A percentile compares a stretch with the other conserved stretches of the same genome.
phyloP scores from a whole-genome alignment of 1,284 basidiomycete genomes.

The Malassezia furfur region DNA sequence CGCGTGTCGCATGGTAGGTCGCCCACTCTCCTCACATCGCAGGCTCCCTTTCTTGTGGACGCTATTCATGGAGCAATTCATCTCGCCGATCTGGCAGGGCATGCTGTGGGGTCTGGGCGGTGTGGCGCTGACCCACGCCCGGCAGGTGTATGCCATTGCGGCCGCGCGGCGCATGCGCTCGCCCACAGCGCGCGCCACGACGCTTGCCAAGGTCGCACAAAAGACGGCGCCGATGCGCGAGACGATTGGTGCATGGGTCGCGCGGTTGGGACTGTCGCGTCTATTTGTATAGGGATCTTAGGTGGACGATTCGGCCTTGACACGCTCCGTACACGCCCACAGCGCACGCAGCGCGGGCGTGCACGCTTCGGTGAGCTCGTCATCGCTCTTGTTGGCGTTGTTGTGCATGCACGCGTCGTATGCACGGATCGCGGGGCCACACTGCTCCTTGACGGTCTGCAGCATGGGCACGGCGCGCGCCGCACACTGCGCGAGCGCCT shows the following conservation, averaged over 20 bases:
- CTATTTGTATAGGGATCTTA: background rate
- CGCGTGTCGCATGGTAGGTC: constrained; percentile 5
- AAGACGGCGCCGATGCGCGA: background rate
- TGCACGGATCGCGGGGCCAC: constrained; percentile 27
- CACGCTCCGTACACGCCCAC: constrained; percentile 36
- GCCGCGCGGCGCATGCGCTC: background rate
- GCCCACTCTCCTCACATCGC: background rate
- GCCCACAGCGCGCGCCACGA: background rate
- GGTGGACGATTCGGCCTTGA: constrained; percentile 28
- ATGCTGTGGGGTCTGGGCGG: constrained; percentile 17
- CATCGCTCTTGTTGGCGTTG: constrained; percentile 23
- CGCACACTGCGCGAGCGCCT: constrained; percentile 32
- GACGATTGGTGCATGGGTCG: constrained; percentile 2
- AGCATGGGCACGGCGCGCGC: constrained; percentile 36
- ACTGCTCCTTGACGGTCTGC: constrained; percentile 35
- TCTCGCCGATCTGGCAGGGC: constrained; percentile 18
- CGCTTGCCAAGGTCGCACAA: background rate
- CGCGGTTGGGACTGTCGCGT: constrained; percentile 7
- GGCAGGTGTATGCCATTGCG: background rate
- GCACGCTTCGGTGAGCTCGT: constrained; percentile 31
- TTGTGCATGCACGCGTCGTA: constrained; percentile 37
- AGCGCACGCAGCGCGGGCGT: constrained; percentile 31
- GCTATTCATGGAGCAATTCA: constrained; percentile 10
- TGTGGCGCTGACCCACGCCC: constrained; percentile 3
- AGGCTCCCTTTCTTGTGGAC: background rate